Evolutionary conservation across 148 eudicot genomes (phyloP).

Genomic region (Diospyros lotus): DNA sequence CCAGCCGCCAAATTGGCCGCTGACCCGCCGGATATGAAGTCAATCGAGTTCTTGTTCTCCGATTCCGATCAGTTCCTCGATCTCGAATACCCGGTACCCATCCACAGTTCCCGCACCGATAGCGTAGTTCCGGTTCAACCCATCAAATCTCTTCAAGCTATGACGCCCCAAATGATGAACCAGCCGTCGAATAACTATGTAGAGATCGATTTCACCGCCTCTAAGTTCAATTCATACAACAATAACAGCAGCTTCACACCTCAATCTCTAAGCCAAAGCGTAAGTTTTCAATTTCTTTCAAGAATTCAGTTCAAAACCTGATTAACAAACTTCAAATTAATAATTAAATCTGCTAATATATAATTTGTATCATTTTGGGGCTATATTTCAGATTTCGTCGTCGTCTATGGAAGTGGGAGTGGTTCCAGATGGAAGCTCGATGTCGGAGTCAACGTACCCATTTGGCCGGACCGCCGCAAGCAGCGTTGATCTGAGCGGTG

Average conservation of each 20-base stretch:
- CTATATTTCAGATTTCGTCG: constrained; percentile 56
- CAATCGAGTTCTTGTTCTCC: constrained; percentile 49
- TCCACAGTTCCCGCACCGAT: constrained; percentile 27
- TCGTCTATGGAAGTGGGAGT: constrained; percentile 80
- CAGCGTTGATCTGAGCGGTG: constrained; percentile 15
- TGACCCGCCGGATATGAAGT: constrained; percentile 39
- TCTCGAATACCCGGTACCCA: constrained; percentile 33
- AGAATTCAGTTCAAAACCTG: not conserved
- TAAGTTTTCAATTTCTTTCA: constrained; percentile 17
- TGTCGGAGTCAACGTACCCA: constrained; percentile 55
- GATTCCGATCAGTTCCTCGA: constrained; percentile 56
- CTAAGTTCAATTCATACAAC: constrained; percentile 21
- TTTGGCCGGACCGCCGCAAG: constrained; percentile 19
- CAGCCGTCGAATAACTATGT: constrained; percentile 28
- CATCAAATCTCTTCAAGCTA: constrained; percentile 16
- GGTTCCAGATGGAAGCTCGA: constrained; percentile 68
- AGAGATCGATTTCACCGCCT: constrained; percentile 34
- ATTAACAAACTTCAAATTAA: not conserved
- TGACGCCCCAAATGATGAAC: constrained; percentile 6
- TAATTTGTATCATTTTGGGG: not conserved
- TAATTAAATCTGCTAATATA: not conserved
- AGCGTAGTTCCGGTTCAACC: constrained; percentile 70
- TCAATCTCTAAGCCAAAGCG: constrained; percentile 64
- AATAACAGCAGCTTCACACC: constrained; percentile 28
- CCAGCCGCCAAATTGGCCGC: constrained; percentile 10